Percentiles rank a stretch among this genome's conserved stretches.
These are phyloP conservation scores for Astrothelium subdiscretum DNA, from an alignment of 495 filamentous ascomycete species.

Conservation along the genomic window DNA sequence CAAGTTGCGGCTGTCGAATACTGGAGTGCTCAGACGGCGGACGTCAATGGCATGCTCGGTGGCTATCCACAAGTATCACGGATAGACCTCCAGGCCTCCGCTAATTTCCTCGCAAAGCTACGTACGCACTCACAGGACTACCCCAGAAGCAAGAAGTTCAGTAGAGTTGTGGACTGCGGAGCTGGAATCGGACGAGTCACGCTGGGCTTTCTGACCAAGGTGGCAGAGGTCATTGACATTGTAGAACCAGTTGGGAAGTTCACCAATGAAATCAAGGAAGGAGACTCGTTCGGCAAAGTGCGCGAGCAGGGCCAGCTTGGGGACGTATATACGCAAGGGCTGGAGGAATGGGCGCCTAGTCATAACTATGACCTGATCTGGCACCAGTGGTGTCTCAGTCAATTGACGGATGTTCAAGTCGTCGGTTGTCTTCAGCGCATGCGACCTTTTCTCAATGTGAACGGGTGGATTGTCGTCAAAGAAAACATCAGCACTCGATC, in stretches of 20 bases:
- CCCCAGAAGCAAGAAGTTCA: conserved; percentile 21
- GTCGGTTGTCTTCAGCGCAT: conserved; percentile 55
- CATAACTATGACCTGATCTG: conserved; percentile 52
- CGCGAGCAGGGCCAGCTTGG: conserved; percentile 32
- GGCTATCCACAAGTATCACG: conserved; percentile 62
- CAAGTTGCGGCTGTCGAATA: conserved; percentile 44
- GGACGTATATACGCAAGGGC: conserved; percentile 56
- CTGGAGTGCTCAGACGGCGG: conserved; percentile 62
- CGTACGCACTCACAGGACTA: conserved; percentile 26
- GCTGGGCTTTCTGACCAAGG: conserved; percentile 40
- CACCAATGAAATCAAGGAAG: conserved; percentile 34
- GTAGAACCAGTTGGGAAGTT: conserved; percentile 54
- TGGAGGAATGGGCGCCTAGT: conserved; percentile 60
- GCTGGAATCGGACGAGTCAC: conserved; percentile 55
- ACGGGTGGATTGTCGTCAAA: conserved; percentile 64
- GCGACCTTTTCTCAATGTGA: conserved; percentile 38
- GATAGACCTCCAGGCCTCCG: conserved; percentile 66
- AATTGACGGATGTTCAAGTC: conserved; percentile 72
- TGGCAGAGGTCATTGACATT: conserved; percentile 43
- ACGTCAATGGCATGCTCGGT: conserved; percentile 73
- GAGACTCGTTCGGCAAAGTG: conserved; percentile 17
- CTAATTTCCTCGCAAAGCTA: conserved; percentile 66
- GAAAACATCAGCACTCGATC: conserved; percentile 64
- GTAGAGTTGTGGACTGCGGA: conserved; percentile 45
- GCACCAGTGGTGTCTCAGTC: conserved; percentile 89